Percentiles rank a stretch among this genome's conserved stretches.
These are phyloP conservation scores for Rhodotorula sp. DNA, from an alignment of 1,284 basidiomycete species.

Conservation along the genomic window DNA sequence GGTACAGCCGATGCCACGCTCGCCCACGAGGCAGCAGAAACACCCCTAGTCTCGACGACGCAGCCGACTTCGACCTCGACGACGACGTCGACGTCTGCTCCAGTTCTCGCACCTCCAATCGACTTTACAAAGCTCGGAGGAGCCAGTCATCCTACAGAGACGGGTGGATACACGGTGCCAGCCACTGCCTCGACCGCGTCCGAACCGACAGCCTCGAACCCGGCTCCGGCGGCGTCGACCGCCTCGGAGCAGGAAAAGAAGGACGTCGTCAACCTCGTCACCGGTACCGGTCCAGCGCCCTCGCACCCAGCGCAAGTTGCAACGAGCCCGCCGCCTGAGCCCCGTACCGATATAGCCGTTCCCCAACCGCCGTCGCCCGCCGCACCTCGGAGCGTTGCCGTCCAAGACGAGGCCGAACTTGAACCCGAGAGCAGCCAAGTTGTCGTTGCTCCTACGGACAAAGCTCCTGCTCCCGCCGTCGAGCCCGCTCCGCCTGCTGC, in stretches of 20 bases:
- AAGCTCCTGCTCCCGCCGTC: constrained; percentile 19
- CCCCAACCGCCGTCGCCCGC: neutral
- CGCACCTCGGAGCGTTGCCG: too few species aligned
- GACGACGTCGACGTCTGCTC: neutral
- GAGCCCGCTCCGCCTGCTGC: constrained; percentile 14
- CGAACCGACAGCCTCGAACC: neutral
- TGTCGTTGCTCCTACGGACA: constrained; percentile 7
- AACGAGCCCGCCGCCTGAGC: neutral
- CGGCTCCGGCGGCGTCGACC: neutral
- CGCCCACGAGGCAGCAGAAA: too few species aligned
- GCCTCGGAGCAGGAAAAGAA: too few species aligned
- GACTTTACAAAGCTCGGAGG: neutral
- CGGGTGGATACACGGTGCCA: neutral
- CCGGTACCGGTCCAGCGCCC: constrained; percentile 7
- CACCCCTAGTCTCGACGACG: too few species aligned
- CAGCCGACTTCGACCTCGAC: too few species aligned
- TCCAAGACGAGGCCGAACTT: constrained; percentile 1
- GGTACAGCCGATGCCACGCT: too few species aligned
- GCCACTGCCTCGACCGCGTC: neutral
- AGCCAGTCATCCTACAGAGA: neutral
- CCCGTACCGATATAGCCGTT: too few species aligned
- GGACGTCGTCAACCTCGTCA: neutral
- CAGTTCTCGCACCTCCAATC: constrained; percentile 3
- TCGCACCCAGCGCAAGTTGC: neutral
- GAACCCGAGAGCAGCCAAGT: neutral